A percentile compares a stretch with the other conserved stretches of the same genome.
These are phyloP conservation scores for Sesbania bispinosa DNA, from an alignment of 306 rosid species.

Conservation along the genomic window DNA sequence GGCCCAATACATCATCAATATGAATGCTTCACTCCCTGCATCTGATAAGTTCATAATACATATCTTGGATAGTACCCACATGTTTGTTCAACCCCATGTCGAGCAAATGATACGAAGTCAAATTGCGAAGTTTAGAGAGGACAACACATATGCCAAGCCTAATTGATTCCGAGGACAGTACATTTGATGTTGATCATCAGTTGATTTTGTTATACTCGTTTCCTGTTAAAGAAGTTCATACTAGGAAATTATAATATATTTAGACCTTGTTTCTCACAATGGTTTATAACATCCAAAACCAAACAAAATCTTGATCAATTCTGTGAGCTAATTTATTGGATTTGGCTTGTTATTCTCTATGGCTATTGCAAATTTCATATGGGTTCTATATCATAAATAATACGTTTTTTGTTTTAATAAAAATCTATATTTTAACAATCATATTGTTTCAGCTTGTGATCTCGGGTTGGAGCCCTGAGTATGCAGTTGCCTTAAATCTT, in stretches of 20 bases:
- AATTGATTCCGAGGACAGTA: constrained; percentile 32
- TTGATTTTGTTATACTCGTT: not conserved
- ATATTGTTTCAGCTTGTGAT: no score
- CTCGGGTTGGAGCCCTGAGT: no score
- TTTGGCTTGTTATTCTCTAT: no score
- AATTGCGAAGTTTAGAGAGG: constrained; percentile 82
- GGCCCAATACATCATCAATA: constrained; percentile 87
- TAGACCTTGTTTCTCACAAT: no score
- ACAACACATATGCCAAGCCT: constrained; percentile 85
- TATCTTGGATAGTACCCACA: constrained; percentile 70
- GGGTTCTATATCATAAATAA: no score
- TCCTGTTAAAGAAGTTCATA: not conserved
- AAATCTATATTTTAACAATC: no score
- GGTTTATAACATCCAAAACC: no score
- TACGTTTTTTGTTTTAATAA: no score
- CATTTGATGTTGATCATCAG: not conserved
- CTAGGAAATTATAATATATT: not conserved
- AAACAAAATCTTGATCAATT: no score
- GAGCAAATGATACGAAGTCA: constrained; percentile 72
- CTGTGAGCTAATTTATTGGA: no score
- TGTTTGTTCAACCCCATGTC: constrained; percentile 84
- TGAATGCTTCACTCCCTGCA: constrained; percentile 63
- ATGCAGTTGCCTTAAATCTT: no score
- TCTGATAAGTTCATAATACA: constrained; percentile 79
- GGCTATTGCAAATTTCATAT: no score